Conservation (phyloP, 2,329 filamentous ascomycete species). For the Calycina marina region DNA sequence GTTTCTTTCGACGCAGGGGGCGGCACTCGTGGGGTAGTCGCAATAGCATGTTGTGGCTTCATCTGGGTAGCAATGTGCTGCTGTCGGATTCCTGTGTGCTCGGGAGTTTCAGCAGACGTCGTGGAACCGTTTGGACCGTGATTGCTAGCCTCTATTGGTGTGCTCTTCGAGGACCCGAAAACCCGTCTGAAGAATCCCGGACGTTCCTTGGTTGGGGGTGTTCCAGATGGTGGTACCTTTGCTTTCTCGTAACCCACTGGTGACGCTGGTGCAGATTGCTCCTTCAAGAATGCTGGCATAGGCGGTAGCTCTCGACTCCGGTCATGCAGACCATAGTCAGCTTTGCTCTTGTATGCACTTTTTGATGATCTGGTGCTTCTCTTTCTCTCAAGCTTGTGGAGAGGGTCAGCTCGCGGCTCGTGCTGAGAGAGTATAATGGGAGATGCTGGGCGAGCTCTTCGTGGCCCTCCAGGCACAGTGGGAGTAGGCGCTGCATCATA, state of each 20-base stretch:
- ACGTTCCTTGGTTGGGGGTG: conserved; percentile 45
- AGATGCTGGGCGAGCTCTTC: conserved; percentile 32
- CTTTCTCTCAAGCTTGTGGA: conserved; percentile 34
- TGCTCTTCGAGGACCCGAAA: conserved; percentile 54
- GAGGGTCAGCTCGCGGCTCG: conserved; percentile 9
- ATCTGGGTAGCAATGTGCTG: conserved; percentile 31
- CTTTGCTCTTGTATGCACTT: conserved; percentile 21
- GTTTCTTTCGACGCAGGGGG: conserved; percentile 19
- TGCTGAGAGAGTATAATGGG: conserved; percentile 21
- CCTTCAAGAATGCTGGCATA: conserved; percentile 26
- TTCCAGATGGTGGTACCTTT: conserved; percentile 23
- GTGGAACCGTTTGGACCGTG: conserved; percentile 24
- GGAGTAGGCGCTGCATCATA: conserved; percentile 79
- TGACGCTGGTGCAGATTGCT: conserved; percentile 36
- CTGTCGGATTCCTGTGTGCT: conserved; percentile 26
- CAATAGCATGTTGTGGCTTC: conserved; percentile 27
- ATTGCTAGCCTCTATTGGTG: conserved; percentile 20
- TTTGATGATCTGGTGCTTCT: conserved; percentile 43
- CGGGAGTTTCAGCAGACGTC: conserved; percentile 25
- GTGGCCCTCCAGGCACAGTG: conserved; percentile 66
- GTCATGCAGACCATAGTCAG: conserved; percentile 22
- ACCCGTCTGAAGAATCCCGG: conserved; percentile 88
- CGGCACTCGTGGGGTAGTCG: conserved; percentile 14
- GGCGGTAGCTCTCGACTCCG: conserved; percentile 17
- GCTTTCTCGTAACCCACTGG: conserved; percentile 35